These are phyloP conservation scores for Rhizoclosmatium hyalinum DNA, from an alignment of 371 early-diverging fungal species.

Conservation along the genomic window DNA sequence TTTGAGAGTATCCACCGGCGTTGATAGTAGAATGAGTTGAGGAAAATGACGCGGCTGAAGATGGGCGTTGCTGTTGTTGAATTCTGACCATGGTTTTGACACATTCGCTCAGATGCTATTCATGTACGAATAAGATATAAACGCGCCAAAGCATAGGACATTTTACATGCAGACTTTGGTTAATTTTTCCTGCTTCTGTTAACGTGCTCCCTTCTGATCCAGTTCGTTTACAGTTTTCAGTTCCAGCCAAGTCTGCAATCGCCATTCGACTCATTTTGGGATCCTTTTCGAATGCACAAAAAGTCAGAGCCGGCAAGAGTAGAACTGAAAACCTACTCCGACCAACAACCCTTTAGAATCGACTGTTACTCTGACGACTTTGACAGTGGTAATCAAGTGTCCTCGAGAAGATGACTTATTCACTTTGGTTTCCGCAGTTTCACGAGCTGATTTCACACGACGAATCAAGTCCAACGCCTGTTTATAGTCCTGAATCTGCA, in stretches of 20 bases:
- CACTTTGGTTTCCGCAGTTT: conserved; percentile 31
- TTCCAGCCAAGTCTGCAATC: conserved; percentile 39
- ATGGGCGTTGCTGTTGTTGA: conserved; percentile 10
- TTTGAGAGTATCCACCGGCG: background rate
- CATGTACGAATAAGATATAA: background rate
- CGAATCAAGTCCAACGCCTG: conserved; percentile 15
- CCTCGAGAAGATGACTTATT: conserved; percentile 34
- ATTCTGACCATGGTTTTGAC: conserved; percentile 23
- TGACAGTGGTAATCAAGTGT: conserved; percentile 36
- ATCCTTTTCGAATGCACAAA: conserved; percentile 1
- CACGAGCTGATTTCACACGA: conserved; percentile 20
- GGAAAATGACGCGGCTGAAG: background rate
- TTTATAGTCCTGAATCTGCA: conserved; percentile 15
- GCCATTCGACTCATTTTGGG: conserved; percentile 32
- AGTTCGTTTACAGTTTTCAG: conserved; percentile 35
- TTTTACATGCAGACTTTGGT: conserved; percentile 27
- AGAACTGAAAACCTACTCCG: background rate
- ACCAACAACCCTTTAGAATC: background rate
- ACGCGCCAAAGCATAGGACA: background rate
- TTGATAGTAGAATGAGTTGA: background rate
- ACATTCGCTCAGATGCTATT: conserved; percentile 20
- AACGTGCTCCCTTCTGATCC: conserved; percentile 22
- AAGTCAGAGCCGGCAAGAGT: background rate
- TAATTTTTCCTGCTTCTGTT: conserved; percentile 30
- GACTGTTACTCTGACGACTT: conserved; percentile 21